Percentiles rank a stretch among this genome's conserved stretches.
Conservation (phyloP, 108 stramenopile species). For the Nitzschia sp. region DNA sequence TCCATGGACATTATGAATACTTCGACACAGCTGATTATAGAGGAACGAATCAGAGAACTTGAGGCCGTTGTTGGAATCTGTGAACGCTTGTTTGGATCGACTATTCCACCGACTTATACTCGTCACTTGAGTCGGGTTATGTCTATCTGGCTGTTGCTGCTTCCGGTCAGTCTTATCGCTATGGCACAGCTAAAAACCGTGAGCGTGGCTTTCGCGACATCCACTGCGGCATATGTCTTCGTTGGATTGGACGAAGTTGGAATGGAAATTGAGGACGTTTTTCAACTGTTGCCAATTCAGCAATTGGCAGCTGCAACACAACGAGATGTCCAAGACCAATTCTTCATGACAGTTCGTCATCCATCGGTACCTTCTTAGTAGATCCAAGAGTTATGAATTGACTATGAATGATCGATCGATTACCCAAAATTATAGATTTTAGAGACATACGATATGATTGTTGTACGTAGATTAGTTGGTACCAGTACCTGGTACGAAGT, state of each 20-base stretch:
- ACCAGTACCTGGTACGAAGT: too few relatives aligned
- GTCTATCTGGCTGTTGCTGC: conserved; percentile 21
- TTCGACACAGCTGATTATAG: conserved; percentile 20
- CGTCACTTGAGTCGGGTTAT: conserved; percentile 43
- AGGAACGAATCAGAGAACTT: conserved; percentile 25
- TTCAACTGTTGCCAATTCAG: conserved; percentile 40
- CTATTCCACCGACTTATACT: conserved; percentile 46
- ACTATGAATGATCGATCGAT: too few relatives aligned
- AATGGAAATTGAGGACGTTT: conserved; percentile 41
- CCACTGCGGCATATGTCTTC: conserved; percentile 34
- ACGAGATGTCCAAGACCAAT: conserved; percentile 29
- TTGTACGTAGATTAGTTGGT: too few relatives aligned
- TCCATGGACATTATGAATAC: background rate
- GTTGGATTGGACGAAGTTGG: conserved; percentile 50
- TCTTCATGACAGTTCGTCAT: too few relatives aligned
- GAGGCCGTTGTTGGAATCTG: conserved; percentile 31
- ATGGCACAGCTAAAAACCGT: background rate
- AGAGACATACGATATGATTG: too few relatives aligned
- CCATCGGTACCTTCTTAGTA: too few relatives aligned
- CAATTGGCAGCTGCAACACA: conserved; percentile 30
- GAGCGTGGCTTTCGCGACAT: conserved; percentile 5
- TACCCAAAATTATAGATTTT: too few relatives aligned
- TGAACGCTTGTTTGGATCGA: conserved; percentile 25
- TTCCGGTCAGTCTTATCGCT: conserved; percentile 25
- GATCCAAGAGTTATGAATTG: too few relatives aligned